These are phyloP conservation scores for Dentiscutata heterogama DNA, from an alignment of 371 early-diverging fungal species.

Conservation along the genomic window DNA sequence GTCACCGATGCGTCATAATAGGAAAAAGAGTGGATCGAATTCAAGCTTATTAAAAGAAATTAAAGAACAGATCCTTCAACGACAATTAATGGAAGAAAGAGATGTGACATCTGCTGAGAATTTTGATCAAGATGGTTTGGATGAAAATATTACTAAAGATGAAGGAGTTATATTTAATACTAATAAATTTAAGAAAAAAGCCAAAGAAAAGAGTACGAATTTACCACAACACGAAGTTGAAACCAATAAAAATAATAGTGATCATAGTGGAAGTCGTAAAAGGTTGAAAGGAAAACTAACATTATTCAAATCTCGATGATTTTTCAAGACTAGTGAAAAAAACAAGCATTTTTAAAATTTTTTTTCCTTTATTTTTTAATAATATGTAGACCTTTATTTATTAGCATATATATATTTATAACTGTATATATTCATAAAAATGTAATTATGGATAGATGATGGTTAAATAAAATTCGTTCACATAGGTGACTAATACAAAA, in stretches of 20 bases:
- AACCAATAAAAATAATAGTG: neutral
- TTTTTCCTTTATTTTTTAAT: too few species aligned
- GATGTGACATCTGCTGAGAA: neutral
- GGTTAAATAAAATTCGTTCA: too few species aligned
- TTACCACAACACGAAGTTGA: slow-evolving; percentile 16
- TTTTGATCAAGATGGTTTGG: neutral
- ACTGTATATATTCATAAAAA: too few species aligned
- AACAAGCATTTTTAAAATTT: too few species aligned
- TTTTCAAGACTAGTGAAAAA: too few species aligned
- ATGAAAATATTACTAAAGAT: neutral
- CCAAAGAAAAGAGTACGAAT: neutral
- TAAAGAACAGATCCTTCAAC: slow-evolving; percentile 11
- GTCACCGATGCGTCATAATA: neutral
- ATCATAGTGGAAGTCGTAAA: neutral
- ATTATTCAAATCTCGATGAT: too few species aligned
- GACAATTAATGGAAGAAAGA: neutral
- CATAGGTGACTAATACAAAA: too few species aligned
- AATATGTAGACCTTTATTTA: too few species aligned
- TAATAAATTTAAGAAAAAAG: neutral
- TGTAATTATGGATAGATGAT: too few species aligned
- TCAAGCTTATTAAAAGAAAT: slow-evolving; percentile 39
- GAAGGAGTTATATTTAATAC: neutral
- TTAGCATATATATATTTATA: too few species aligned
- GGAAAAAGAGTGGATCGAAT: slow-evolving; percentile 16
- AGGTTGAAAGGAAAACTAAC: too few species aligned